Percentiles rank a stretch among this genome's conserved stretches.
Evolutionary conservation across 495 filamentous ascomycete species (phyloP).

Genomic region (Parmelia sp.): DNA sequence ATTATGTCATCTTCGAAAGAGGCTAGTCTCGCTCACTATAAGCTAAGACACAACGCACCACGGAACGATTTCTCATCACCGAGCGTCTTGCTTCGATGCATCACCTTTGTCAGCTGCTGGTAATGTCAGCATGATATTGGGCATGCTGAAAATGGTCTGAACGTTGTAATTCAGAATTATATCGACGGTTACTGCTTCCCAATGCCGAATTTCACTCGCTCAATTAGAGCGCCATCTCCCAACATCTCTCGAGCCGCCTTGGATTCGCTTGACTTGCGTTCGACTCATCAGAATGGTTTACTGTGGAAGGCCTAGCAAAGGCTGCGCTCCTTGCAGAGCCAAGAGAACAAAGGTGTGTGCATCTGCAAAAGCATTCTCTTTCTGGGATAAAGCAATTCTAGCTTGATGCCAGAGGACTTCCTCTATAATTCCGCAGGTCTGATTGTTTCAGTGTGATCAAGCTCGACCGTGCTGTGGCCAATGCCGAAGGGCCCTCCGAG

Average conservation of each 20-base stretch:
- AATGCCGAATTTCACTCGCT: background rate
- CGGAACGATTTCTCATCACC: background rate
- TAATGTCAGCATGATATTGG: background rate
- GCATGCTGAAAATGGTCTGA: background rate
- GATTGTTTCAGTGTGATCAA: conserved; percentile 54
- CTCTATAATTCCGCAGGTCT: background rate
- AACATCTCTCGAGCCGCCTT: too few relatives aligned
- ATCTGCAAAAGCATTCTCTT: conserved; percentile 2
- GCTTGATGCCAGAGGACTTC: background rate
- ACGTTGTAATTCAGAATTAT: too few relatives aligned
- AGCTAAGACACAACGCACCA: too few relatives aligned
- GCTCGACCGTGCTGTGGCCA: conserved; percentile 59
- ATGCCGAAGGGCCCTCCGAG: conserved; percentile 57
- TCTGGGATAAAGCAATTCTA: background rate
- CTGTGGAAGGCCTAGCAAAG: conserved; percentile 65
- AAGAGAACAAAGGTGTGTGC: conserved; percentile 50
- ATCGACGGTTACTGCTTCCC: background rate
- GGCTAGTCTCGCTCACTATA: too few relatives aligned
- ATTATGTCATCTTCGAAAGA: too few relatives aligned
- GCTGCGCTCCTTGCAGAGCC: conserved; percentile 65
- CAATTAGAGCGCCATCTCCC: background rate
- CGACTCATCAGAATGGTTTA: conserved; percentile 53
- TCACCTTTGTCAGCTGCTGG: background rate
- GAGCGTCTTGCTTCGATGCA: background rate
- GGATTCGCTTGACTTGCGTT: background rate